Evolutionary conservation across 768 basidiomycete genomes (phyloP), one percentile per base, ranked within the genome.

Genomic region (Kwoniella dendrophila): DNA sequence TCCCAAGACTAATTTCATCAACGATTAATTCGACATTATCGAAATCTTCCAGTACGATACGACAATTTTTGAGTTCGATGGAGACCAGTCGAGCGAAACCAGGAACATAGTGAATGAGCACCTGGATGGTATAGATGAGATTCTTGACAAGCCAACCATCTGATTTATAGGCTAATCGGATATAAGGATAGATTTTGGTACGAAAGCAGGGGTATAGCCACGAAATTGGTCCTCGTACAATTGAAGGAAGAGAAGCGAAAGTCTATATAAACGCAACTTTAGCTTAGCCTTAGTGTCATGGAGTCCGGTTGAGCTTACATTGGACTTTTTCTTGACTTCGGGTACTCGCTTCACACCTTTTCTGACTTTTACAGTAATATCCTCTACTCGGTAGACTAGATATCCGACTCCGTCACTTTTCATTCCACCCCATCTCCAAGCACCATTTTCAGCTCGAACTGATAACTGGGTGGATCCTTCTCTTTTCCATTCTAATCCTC

Each of bases 401-500:
- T 64, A 47, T 26, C 72, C 70, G 10, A 51, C 48, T 4, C 63
- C 60, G 3, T 62, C 64, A 22, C 43, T 65, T 24, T 68, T 63
- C 48, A 53, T 34, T 2, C 72, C 65, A 1, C 72, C 70, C 68
- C 66, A 69, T 5, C 50, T 50, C 68, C 66, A 71, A 24, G 60
- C 60, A 6, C 59, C 57, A 22, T 66, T 49, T 49, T 74, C 72
- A 7, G 74, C 44, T 52, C 63, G 45, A n/a, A 75, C 27, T 4
- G 12, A 26, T n/a, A 63, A 14, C 4, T 50, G 11, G 22, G 40
- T 41, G 2, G n/a, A n/a, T n/a, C n/a, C n/a, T n/a, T n/a, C n/a
- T n/a, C 45, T 32, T 7, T 67, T 41, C 73, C 74, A 76, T 68
- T 78, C 77, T 20, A 78, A 30, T 0, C 68, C 75, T 18, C 66